Base-by-base conservation (phyloP, 768 basidiomycete genomes). In the Mycena epipterygia region DNA sequence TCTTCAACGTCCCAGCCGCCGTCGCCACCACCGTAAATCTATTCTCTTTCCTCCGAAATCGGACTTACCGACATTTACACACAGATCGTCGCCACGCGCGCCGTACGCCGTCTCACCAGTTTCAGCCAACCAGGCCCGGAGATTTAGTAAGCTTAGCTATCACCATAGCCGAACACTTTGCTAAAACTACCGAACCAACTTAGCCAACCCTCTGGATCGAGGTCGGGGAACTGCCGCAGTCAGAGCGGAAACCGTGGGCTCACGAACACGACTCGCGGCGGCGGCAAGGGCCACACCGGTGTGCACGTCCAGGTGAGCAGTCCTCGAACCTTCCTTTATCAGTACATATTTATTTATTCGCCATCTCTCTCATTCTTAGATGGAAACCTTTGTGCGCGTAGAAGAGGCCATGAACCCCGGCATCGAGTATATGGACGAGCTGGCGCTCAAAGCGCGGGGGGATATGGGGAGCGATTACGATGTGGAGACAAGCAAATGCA, bases 1-100 rank as follows among this genome's bases (percentile, higher is more conserved):
- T 91, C 37, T 90, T 90, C 80, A 91, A 90, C 69, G 89, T 91
- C 19, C 90, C 90, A 46, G 89, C 90, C 29, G 89, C 88, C 29
- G 84, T 89, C 37, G 81, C 82, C 37, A 86, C 86, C 23, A 89
- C 87, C 5, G 86, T 88, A 73, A 56, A 86, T 27, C 9, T 12
- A 48, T 23, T 25, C 3, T 8, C 14, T 42, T 32, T 57, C 4
- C 59, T 37, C 23, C 19, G 2, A 59, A 49, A 55, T 17, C n/a
- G 21, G 39, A 21, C 4, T 48, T 25, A 5, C 9, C 25, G 7
- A 42, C 51, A n/a, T 17, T 42, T 19, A 13, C 68, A 25, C 39
- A 89, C n/a, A 71, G 90, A 88, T 91, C 64, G 86, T 88, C 52
- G 89, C 90, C 11, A 88, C 85, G 64, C 88, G 90, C 33, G 87